phyloP scores from a whole-genome alignment of 345 rosid genomes.

The Lepidium africanum region DNA sequence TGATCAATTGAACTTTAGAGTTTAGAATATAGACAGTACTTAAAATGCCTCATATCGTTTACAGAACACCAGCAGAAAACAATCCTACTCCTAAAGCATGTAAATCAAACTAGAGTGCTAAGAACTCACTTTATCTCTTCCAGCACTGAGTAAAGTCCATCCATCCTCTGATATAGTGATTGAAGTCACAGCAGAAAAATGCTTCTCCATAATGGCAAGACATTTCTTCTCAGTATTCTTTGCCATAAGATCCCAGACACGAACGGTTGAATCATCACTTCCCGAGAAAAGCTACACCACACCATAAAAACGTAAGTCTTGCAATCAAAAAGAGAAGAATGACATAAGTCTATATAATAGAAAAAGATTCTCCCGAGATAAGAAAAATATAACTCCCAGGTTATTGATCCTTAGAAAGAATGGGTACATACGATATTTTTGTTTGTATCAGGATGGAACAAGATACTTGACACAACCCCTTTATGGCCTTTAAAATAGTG shows the following conservation, averaged over 20 bases:
- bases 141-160: constrained; percentile 66
- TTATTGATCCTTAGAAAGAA: not conserved
- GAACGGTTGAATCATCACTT: constrained; percentile 79
- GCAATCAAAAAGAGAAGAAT: not conserved
- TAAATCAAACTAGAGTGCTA: not conserved
- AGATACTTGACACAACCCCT: constrained; percentile 65
- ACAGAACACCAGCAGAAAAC: not conserved
- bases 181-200: constrained; percentile 79
- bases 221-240: constrained; percentile 72
- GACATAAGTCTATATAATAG: not conserved
- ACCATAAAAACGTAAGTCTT: not conserved
- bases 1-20: not conserved
- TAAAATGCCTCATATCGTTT: not conserved
- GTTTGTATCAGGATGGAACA: constrained; percentile 70
- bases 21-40: not conserved
- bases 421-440: constrained; percentile 57
- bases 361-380: not conserved
- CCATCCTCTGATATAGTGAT: constrained; percentile 82
- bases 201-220: constrained; percentile 59
- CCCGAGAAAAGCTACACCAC: constrained; percentile 68
- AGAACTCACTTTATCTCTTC: constrained; percentile 78
- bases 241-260: constrained; percentile 76
- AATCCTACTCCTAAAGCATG: constrained; percentile 4
- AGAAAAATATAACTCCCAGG: not conserved
- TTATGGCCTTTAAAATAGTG: constrained; percentile 91